Evolutionary conservation across 345 rosid genomes (phyloP).

Genomic region (Salix purpurea): DNA sequence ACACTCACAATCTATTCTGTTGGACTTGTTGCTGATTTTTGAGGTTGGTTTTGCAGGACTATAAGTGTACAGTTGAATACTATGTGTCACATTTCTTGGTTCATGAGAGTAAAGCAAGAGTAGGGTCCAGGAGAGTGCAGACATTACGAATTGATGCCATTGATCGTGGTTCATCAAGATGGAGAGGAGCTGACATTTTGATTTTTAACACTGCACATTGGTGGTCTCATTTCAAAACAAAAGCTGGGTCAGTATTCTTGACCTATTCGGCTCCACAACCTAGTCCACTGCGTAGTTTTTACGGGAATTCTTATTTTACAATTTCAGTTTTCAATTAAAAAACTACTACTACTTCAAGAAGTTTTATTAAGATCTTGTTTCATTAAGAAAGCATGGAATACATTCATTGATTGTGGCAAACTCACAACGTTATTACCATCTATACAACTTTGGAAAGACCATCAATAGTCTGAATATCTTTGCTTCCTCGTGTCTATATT

Average conservation of each 20-base stretch:
- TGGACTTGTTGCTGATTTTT: background rate
- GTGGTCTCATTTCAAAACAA: slow-evolving; percentile 97
- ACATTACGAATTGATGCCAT: slow-evolving; percentile 79
- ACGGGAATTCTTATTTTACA: background rate
- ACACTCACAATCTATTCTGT: background rate
- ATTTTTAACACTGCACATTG: slow-evolving; percentile 95
- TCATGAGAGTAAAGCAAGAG: slow-evolving; percentile 77
- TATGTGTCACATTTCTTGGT: slow-evolving; percentile 78
- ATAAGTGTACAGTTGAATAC: slow-evolving; percentile 79
- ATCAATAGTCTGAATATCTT: background rate
- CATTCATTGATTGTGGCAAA: no score
- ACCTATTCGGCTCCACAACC: background rate
- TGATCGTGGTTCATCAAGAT: slow-evolving; percentile 82
- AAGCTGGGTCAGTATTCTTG: slow-evolving; percentile 64
- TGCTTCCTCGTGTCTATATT: background rate
- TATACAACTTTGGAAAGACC: background rate
- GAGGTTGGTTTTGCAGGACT: slow-evolving; percentile 54
- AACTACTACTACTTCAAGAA: background rate
- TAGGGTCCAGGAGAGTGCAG: slow-evolving; percentile 63
- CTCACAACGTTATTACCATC: background rate
- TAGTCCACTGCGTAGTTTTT: background rate
- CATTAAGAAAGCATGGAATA: background rate
- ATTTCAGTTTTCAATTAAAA: background rate
- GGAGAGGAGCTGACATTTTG: slow-evolving; percentile 87
- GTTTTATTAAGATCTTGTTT: background rate